Conservation (phyloP, 2,329 filamentous ascomycete genomes). For the Venturia asperata region DNA sequence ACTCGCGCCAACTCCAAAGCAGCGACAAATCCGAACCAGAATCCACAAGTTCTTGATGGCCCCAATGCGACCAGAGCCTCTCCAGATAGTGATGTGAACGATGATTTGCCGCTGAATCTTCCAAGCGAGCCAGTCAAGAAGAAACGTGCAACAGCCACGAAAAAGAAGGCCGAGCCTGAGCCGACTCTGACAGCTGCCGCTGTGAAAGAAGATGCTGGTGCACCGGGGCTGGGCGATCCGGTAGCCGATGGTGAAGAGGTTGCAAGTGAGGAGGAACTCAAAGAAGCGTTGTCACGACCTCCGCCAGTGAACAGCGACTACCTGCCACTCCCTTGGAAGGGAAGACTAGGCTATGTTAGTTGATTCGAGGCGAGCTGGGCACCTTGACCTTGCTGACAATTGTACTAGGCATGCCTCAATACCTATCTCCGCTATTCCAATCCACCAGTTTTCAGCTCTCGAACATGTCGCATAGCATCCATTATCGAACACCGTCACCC, state of each 20-base stretch:
- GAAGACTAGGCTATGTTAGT: constrained; percentile 73
- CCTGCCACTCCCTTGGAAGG: constrained; percentile 84
- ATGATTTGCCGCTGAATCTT: constrained; percentile 7
- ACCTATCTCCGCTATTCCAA: constrained; percentile 79
- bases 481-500: constrained; percentile 86
- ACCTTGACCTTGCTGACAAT: neutral
- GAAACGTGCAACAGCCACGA: constrained; percentile 18
- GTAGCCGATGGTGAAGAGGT: constrained; percentile 46
- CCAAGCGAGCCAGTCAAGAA: constrained; percentile 10
- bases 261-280: constrained; percentile 50
- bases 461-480: constrained; percentile 84
- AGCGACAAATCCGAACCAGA: constrained; percentile 8
- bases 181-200: neutral
- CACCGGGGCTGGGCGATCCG: constrained; percentile 5
- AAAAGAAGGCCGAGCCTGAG: constrained; percentile 18
- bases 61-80: constrained; percentile 16
- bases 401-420: constrained; percentile 69
- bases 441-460: constrained; percentile 80
- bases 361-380: constrained; percentile 22
- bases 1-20: neutral
- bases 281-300: constrained; percentile 53
- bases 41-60: constrained; percentile 16
- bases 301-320: constrained; percentile 77
- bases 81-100: constrained; percentile 11
- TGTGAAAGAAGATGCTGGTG: constrained; percentile 2